A percentile compares a stretch with the other conserved stretches of the same genome.
Conservation (phyloP, 306 rosid genomes). For the Herpetospermum pedunculosum region DNA sequence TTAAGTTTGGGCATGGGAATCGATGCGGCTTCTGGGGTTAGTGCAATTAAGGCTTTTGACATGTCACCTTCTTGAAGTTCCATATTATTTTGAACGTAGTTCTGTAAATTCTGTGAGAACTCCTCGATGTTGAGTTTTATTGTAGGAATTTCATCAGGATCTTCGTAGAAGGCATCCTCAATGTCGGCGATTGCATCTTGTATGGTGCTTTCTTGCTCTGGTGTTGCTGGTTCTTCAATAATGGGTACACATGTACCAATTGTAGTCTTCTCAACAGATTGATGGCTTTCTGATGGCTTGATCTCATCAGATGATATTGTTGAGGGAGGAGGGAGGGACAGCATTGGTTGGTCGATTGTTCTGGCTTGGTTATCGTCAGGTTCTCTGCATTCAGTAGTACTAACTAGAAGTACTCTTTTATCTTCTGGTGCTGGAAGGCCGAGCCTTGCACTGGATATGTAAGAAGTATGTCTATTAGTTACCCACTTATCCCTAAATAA, state of each 20-base stretch:
- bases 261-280: slow-evolving; percentile 23
- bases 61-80: slow-evolving; percentile 78
- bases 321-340: slow-evolving; percentile 48
- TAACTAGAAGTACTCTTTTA: slow-evolving; percentile 48
- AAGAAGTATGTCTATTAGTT: slow-evolving; percentile 19
- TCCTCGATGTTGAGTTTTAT: slow-evolving; percentile 69
- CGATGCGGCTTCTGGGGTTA: slow-evolving; percentile 65
- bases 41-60: slow-evolving; percentile 85
- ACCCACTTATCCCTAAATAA: slow-evolving; percentile 6
- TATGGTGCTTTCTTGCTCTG: slow-evolving; percentile 58
- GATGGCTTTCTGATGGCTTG: slow-evolving; percentile 33
- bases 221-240: slow-evolving; percentile 90
- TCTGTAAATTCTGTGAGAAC: slow-evolving; percentile 73
- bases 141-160: slow-evolving; percentile 68
- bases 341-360: slow-evolving; percentile 27
- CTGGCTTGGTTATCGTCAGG: slow-evolving; percentile 24
- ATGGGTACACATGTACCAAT: slow-evolving; percentile 54
- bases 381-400: slow-evolving; percentile 32
- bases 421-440: slow-evolving; percentile 92
- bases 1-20: slow-evolving; percentile 84
- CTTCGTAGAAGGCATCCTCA: slow-evolving; percentile 62
- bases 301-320: slow-evolving; percentile 30
- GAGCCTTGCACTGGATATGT: slow-evolving; percentile 82
- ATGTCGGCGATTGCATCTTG: slow-evolving; percentile 40
- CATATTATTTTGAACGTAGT: slow-evolving; percentile 74